These are phyloP conservation scores for Oemleria cerasiformis DNA, from an alignment of 306 rosid species.

Conservation along the genomic window DNA sequence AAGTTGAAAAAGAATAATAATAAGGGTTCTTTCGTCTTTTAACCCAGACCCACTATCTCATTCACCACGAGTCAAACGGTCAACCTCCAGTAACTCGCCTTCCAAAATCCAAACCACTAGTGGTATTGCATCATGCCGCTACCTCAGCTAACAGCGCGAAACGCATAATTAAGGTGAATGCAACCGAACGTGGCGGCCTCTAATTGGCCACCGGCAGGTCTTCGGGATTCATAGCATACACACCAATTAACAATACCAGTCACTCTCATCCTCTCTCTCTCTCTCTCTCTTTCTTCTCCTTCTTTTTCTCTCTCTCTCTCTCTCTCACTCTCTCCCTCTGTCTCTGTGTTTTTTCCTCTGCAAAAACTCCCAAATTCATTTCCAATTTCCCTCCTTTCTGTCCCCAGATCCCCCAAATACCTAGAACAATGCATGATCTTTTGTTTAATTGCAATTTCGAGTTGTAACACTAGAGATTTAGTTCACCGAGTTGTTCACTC, in stretches of 20 bases:
- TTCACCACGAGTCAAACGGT: constrained; percentile 26
- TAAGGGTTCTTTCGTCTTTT: constrained; percentile 19
- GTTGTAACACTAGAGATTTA: constrained; percentile 18
- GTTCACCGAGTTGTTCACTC: neutral
- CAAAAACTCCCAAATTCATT: constrained; percentile 47
- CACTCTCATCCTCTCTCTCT: constrained; percentile 42
- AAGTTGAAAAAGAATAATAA: neutral
- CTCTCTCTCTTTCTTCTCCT: constrained; percentile 19
- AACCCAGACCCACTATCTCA: neutral
- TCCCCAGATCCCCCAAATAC: constrained; percentile 36
- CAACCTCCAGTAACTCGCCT: constrained; percentile 17
- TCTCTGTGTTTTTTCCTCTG: constrained; percentile 49
- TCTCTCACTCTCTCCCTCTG: constrained; percentile 1
- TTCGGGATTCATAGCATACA: constrained; percentile 86
- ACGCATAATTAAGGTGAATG: constrained; percentile 43
- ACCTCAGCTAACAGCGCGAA: constrained; percentile 10
- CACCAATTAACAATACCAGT: constrained; percentile 68
- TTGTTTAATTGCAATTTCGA: constrained; percentile 37
- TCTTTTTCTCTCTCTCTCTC: constrained; percentile 12
- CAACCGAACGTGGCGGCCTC: constrained; percentile 49
- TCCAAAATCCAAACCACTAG: constrained; percentile 36
- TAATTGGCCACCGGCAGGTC: constrained; percentile 42
- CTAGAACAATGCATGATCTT: constrained; percentile 65
- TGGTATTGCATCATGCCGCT: constrained; percentile 36
- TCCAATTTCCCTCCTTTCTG: constrained; percentile 29